Base-by-base conservation (phyloP, 805 yeast genomes). In the Wickerhamomyces canadensis region DNA sequence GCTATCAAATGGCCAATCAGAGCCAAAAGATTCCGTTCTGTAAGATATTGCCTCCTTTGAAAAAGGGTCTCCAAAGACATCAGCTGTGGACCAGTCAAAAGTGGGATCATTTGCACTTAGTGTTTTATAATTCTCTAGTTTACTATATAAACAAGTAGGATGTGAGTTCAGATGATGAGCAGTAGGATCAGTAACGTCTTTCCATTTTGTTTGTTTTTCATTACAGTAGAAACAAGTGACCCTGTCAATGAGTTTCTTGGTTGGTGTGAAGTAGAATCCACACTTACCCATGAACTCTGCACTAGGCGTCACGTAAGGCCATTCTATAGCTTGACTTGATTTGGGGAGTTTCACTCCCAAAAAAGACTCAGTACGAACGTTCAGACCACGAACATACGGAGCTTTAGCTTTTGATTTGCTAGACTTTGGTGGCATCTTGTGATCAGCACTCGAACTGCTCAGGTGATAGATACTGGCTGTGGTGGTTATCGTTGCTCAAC, bases 191-290 rank as follows among this genome's bases (percentile, higher is more conserved):
- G 73, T 77, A 1, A 58, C 61, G 3, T 50, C 44, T 24, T 63
- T 70, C 89, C 91, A 83, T 9, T 76, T 76, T n/a, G 70, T 71
- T 36, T 70, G 67, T 3, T 76, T 68, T 40, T 62, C 64, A 19
- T 64, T 55, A 52, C 93, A 83, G 45, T 67, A 58, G 34, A 64
- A 68, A 51, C 93, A 83, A 6, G 76, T 64, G 4, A 74, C 76
- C 41, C 79, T 67, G 49, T 78, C 82, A 6, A 51, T 57, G 31
- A 65, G 59, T 13, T 62, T 61, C 36, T 66, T 61, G 2, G 74
- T 63, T 3, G 89, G 89, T 5, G 75, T 67, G 55, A 65, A 82
- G 48, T 64, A 72, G 57, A 83, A 81, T 1, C 93, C 93, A 21
- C 68, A 62, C 30, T 63, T 66, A 1, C 80, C 83, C 67, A 83